Conservation (phyloP, 1,284 basidiomycete species). For the Irpex rosettiformis region DNA sequence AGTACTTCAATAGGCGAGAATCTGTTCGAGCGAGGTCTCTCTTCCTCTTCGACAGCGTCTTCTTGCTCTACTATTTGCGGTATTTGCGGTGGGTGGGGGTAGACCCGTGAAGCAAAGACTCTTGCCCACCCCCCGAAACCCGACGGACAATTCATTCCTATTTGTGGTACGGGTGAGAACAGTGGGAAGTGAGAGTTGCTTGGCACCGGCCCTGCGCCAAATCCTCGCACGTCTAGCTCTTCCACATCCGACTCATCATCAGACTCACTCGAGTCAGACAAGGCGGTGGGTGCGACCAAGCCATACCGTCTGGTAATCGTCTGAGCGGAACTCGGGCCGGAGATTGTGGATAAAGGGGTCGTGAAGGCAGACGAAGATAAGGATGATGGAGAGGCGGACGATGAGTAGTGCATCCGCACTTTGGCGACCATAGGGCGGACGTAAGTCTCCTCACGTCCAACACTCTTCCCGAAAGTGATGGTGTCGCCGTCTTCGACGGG, state of each 20-base stretch:
- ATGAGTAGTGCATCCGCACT: constrained; percentile 47
- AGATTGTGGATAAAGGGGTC: constrained; percentile 7
- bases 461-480: constrained; percentile 70
- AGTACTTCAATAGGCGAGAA: constrained; percentile 12
- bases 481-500: constrained; percentile 59
- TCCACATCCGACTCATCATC: constrained; percentile 56
- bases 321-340: constrained; percentile 5
- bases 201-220: not conserved
- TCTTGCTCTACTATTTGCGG: too few relatives aligned
- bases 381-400: constrained; percentile 14
- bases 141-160: constrained; percentile 7
- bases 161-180: not conserved
- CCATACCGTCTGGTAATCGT: constrained; percentile 46
- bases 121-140: constrained; percentile 11
- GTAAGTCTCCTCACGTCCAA: constrained; percentile 51
- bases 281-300: constrained; percentile 35
- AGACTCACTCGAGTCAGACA: constrained; percentile 30
- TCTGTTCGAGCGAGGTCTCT: not conserved
- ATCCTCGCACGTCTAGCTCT: constrained; percentile 32
- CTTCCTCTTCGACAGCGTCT: not conserved
- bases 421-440: constrained; percentile 59
- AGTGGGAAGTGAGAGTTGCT: not conserved
- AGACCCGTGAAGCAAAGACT: constrained; percentile 6
- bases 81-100: not conserved
- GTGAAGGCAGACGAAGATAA: not conserved